These are phyloP conservation scores for Camillea tinctor DNA, from an alignment of 2,329 filamentous ascomycete genomes.

Conservation along the genomic window DNA sequence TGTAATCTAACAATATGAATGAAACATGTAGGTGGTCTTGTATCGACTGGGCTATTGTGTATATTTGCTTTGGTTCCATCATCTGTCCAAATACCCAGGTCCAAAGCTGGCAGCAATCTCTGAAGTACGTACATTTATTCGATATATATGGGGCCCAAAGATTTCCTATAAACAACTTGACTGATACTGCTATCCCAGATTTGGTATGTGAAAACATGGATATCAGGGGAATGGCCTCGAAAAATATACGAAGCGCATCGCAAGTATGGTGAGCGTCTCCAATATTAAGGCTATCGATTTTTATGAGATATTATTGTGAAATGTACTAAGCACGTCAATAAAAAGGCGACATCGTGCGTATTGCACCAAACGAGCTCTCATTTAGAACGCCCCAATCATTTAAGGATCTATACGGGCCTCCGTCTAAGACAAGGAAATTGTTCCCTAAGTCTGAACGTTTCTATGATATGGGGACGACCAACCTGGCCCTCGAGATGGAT, in stretches of 20 bases:
- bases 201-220: constrained; percentile 13
- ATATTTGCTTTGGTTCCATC: constrained; percentile 18
- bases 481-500: constrained; percentile 17
- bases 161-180: neutral
- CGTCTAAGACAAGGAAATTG: constrained; percentile 18
- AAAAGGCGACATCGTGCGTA: constrained; percentile 15
- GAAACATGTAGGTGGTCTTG: neutral
- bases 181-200: constrained; percentile 8
- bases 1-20: neutral
- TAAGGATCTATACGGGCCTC: constrained; percentile 16
- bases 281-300: no score
- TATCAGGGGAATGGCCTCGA: constrained; percentile 7
- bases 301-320: neutral
- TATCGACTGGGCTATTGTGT: constrained; percentile 6
- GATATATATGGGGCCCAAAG: neutral
- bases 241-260: constrained; percentile 10
- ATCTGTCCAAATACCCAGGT: constrained; percentile 21
- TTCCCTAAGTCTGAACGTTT: constrained; percentile 17
- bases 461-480: constrained; percentile 15
- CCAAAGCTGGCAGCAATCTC: constrained; percentile 18
- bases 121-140: constrained; percentile 8
- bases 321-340: neutral
- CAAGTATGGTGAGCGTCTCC: constrained; percentile 14
- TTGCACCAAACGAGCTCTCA: constrained; percentile 22
- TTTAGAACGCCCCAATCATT: constrained; percentile 11